Evolutionary conservation across 345 rosid genomes (phyloP).

Genomic region (Populus euphratica): DNA sequence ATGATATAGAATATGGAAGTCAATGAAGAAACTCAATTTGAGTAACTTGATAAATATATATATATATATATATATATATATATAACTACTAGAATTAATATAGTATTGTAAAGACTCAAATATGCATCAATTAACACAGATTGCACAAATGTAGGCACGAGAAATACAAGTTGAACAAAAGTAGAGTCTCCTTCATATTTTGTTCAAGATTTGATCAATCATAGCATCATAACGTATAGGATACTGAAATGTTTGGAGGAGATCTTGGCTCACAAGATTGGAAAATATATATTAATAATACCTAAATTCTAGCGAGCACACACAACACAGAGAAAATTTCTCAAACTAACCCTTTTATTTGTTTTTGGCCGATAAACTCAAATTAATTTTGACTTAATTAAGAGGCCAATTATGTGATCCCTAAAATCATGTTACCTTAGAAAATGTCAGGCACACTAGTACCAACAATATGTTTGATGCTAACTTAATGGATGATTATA

Average conservation of each 20-base stretch:
- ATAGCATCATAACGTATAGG: slow-evolving; percentile 43
- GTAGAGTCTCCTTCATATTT: not conserved
- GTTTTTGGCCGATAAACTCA: not conserved
- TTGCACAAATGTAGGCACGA: not conserved
- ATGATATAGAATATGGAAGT: too few relatives aligned
- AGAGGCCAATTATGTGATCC: slow-evolving; percentile 42
- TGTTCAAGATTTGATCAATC: slow-evolving; percentile 30
- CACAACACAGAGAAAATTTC: slow-evolving; percentile 22
- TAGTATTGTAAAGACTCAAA: not conserved
- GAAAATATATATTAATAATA: slow-evolving; percentile 18
- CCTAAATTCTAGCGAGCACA: not conserved
- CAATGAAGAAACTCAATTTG: too few relatives aligned
- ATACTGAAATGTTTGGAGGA: slow-evolving; percentile 25
- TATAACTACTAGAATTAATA: not conserved
- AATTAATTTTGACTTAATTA: not conserved
- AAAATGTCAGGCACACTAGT: slow-evolving; percentile 10
- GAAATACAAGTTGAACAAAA: not conserved
- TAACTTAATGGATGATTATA: too few relatives aligned
- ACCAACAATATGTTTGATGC: too few relatives aligned
- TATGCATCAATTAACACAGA: not conserved
- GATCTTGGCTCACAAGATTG: slow-evolving; percentile 31
- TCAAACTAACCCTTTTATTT: not conserved
- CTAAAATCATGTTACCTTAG: slow-evolving; percentile 22
- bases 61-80: too few relatives aligned
- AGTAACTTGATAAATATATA: too few relatives aligned